A percentile compares a stretch with the other conserved stretches of the same genome.
Evolutionary conservation across 2,329 filamentous ascomycete genomes (phyloP).

Genomic region (Aspergillus ruber): DNA sequence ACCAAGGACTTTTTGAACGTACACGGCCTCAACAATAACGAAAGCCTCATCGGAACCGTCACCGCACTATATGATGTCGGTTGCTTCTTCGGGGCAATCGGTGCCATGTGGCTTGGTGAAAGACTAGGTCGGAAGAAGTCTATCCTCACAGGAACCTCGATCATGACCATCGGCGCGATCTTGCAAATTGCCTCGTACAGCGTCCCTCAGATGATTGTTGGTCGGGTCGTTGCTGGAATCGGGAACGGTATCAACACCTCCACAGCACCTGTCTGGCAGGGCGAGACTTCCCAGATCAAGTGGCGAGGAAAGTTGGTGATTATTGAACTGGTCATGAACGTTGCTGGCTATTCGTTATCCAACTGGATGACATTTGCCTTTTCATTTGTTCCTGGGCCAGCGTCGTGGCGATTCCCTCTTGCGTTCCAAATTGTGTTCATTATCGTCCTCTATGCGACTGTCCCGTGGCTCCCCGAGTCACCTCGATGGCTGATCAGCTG

Average conservation of each 20-base stretch:
- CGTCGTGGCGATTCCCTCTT: constrained; percentile 27
- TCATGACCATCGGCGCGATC: constrained; percentile 21
- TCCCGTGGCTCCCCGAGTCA: constrained; percentile 32
- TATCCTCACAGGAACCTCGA: constrained; percentile 11
- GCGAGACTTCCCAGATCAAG: constrained; percentile 42
- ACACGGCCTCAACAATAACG: constrained; percentile 4
- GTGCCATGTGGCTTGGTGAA: constrained; percentile 14
- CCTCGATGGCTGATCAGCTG: constrained; percentile 21
- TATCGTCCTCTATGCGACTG: constrained; percentile 17
- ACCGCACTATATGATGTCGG: constrained; percentile 17
- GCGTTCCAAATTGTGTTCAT: constrained; percentile 27
- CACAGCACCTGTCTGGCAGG: constrained; percentile 45
- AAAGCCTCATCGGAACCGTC: constrained; percentile 5
- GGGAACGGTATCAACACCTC: constrained; percentile 42
- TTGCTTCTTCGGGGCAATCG: constrained; percentile 20
- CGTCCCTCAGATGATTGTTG: constrained; percentile 33
- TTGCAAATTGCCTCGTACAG: constrained; percentile 21
- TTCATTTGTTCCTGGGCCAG: constrained; percentile 31
- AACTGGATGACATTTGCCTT: constrained; percentile 40
- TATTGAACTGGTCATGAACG: constrained; percentile 20
- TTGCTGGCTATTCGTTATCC: constrained; percentile 37
- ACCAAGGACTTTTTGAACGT: constrained; percentile 16
- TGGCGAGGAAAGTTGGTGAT: constrained; percentile 19
- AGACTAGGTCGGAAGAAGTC: constrained; percentile 19
- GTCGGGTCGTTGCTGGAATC: constrained; percentile 45